A percentile compares a stretch with the other conserved stretches of the same genome.
Evolutionary conservation across 106 monocot species (phyloP).

Genomic region (Posidonia australis): DNA sequence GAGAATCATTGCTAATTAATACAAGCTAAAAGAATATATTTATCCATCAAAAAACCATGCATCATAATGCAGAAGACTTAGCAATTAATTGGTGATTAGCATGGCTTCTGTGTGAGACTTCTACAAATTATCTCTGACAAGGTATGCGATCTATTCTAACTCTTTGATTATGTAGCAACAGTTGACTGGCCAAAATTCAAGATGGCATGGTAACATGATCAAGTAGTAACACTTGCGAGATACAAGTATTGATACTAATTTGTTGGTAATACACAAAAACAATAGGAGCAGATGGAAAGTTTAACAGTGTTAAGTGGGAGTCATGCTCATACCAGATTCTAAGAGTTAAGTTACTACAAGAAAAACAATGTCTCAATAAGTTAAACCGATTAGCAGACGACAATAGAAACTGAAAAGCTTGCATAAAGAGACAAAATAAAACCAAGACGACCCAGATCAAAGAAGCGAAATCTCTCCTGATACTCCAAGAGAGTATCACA

Average conservation of each 20-base stretch:
- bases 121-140: neutral
- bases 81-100: neutral
- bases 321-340: neutral
- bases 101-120: neutral
- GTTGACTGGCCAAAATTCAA: too few species aligned
- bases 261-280: too few species aligned
- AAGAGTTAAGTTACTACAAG: neutral
- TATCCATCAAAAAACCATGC: neutral
- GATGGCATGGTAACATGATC: too few species aligned
- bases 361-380: neutral
- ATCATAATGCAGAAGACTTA: neutral
- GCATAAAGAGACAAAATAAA: neutral
- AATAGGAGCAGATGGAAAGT: too few species aligned
- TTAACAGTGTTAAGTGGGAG: too few species aligned
- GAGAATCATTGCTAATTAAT: neutral
- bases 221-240: too few species aligned
- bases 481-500: neutral
- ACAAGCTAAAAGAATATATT: neutral
- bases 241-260: too few species aligned
- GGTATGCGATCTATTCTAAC: neutral
- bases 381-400: too few species aligned
- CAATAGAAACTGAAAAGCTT: too few species aligned
- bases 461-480: neutral
- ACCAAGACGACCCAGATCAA: neutral
- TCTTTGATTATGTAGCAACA: too few species aligned